Evolutionary conservation across 257 asterid genomes (phyloP).

Genomic region (Nicotiana tabacum): DNA sequence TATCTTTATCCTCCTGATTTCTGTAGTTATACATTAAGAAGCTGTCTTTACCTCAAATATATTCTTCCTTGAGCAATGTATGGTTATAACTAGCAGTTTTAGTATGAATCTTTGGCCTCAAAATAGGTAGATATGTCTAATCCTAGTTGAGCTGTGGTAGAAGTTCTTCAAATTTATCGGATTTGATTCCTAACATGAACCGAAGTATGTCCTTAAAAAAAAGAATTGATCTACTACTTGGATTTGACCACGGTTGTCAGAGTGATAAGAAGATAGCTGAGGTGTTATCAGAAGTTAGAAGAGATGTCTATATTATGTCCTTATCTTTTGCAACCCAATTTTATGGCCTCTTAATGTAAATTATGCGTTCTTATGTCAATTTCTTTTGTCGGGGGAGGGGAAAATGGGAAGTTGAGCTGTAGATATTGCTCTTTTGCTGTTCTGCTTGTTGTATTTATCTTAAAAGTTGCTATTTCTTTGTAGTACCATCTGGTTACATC

Average conservation of each 20-base stretch:
- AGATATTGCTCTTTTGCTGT: background rate
- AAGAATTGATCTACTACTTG: background rate
- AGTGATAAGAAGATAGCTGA: background rate
- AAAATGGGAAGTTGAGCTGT: background rate
- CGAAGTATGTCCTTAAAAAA: background rate
- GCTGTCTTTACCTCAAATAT: background rate
- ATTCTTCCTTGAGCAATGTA: background rate
- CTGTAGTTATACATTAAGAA: background rate
- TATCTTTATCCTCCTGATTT: background rate
- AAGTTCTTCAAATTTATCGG: background rate
- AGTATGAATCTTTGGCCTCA: background rate
- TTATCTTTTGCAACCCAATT: background rate
- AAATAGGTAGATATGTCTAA: background rate
- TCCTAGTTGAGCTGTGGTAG: background rate
- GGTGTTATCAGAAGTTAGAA: background rate
- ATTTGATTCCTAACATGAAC: background rate
- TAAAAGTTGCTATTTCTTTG: background rate
- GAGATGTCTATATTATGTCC: background rate
- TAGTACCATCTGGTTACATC: background rate
- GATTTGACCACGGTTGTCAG: background rate
- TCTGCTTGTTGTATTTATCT: background rate
- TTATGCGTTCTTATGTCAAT: background rate
- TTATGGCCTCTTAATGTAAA: background rate
- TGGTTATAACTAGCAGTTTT: background rate
- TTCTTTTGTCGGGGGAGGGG: background rate